Base-by-base conservation (phyloP, 2,329 filamentous ascomycete genomes). In the Aspergillus bombycis region DNA sequence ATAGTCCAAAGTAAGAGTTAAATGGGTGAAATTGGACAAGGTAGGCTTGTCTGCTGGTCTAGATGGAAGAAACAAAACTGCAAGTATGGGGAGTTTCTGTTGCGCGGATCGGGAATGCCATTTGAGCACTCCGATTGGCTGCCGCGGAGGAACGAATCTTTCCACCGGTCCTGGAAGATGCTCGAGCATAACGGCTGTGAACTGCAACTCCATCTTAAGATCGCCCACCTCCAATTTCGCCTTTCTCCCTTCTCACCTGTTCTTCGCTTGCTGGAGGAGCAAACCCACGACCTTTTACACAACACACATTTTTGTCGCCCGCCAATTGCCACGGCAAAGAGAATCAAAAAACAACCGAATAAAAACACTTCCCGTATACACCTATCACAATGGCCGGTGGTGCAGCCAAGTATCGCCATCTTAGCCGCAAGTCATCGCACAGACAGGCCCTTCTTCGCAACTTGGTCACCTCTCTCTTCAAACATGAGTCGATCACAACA, bases 361-460 rank as follows among this genome's bases (percentile, higher is more conserved):
- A 43, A 54, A 53, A 54, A 54, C 46, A 52, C 34, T 57, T 58
- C 45, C 48, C 16, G 43, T 57, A 58, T 55, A 52, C 30, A 36
- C 54, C 57, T 38, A 58, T 60, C 68, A 80, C 67, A 68, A 97
- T 97, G 94, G 93, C 93, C 68, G 93, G 93, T 74, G 93, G 92
- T 70, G 85, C 88, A 69, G 86, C 92, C 78, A 96, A 93, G 83
- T 97, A 94, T 82, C 90, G 95, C 71, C 92, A 96, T 80, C 84
- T 99, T 66, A 89, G 89, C 80, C 93, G 95, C 71, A 86, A 88
- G 70, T 97, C 93, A 58, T 84, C 94, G 61, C 95, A 97, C 78
- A 88, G 95, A 77, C 88, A 94, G 82, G 94, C 95, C 59, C 88
- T 99, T 71, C 89, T 99, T 70, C 93, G 95, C 75, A 97, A 98